Base-by-base conservation (phyloP, 345 rosid species). In the Citrus unshiu region DNA sequence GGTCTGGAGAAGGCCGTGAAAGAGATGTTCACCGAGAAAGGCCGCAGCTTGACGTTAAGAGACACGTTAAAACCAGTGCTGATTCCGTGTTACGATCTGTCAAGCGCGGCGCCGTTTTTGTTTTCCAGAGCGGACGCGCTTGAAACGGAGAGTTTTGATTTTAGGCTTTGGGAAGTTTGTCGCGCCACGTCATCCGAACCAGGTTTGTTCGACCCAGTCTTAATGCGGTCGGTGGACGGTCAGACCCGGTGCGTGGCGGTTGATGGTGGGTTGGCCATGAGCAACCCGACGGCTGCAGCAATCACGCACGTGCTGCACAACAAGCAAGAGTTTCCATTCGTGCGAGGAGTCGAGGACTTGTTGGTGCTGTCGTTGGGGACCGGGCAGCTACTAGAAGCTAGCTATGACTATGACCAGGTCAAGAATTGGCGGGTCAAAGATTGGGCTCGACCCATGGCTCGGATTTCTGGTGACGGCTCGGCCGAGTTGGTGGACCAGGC, bases 101-200 rank as follows among this genome's bases (percentile, higher is more conserved):
- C 87, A 35, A 95, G 95, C 76, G 84, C 93, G 67, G 98, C 97
- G 16, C 98, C 99, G 81, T 94, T 95, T 85, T 60, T 95, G 61
- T 95, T 95, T 86, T 95, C 99, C 7, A 86, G 99, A 43, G 99
- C 99, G n/a, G 99, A 95, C 80, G 99, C 98, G 2, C 82, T 95
- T 5, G 98, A 95, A 83, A 93, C 97, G 1, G 97, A 93, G 82
- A 86, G 96, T 46, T 95, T 80, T 56, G 94, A 95, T 78, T 95
- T 95, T 81, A 87, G 88, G 30, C 90, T 95, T 2, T 89, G 91
- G 92, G 98, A 95, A 86, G 98, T 95, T 27, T 93, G 99, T 78
- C 89, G 93, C 66, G 99, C 95, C 40, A 95, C 99, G 9, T 88
- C 95, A n/a, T 97, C 99, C 4, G 94, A 93, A 56, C 98, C 98